Base-by-base conservation (phyloP, 1,284 basidiomycete genomes). In the Naganishia cerealis region DNA sequence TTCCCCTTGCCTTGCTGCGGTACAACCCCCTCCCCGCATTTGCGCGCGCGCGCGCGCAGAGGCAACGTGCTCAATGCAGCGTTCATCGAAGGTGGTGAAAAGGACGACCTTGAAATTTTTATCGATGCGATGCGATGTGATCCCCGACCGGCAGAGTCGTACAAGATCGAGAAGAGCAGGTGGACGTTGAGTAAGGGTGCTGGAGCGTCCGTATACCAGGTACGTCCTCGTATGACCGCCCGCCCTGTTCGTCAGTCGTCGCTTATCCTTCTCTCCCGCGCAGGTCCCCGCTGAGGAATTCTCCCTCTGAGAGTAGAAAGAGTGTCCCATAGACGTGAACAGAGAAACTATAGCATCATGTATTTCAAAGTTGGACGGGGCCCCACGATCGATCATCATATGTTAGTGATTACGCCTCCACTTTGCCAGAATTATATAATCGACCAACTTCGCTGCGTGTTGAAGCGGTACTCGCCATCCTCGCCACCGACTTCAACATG, bases 61-160 rank as follows among this genome's bases (percentile, higher is more conserved):
- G 80, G 81, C 73, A 80, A 81, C 59, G 80, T 80, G 21, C 71
- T 81, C 59, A 79, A 81, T 61, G 74, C 77, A 18, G 79, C 76
- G 39, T 81, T 81, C 67, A 74, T 75, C 18, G 75, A 76, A 8
- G 73, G 72, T 21, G 67, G 58, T 12, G 73, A 77, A 56, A 77
- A 78, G 62, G 77, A 80, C 67, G 71, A 69, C 33, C 67, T 73
- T 13, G 68, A 68, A 5, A 68, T 75, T 48, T 75, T 76, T 21
- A 66, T 73, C 18, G 65, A 73, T 13, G 68, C 71, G 39, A 72
- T 77, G 43, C 73, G 72, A 2, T 73, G 70, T 58, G 70, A 70
- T n/a, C 72, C 74, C 15, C 68, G 69, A 40, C 52, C 71, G 0
- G 67, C 55, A 26, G 63, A 69, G 8, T 50, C 48, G 21, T 69